phyloP scores from a whole-genome alignment of 768 basidiomycete species.

The Trametes maxima region DNA sequence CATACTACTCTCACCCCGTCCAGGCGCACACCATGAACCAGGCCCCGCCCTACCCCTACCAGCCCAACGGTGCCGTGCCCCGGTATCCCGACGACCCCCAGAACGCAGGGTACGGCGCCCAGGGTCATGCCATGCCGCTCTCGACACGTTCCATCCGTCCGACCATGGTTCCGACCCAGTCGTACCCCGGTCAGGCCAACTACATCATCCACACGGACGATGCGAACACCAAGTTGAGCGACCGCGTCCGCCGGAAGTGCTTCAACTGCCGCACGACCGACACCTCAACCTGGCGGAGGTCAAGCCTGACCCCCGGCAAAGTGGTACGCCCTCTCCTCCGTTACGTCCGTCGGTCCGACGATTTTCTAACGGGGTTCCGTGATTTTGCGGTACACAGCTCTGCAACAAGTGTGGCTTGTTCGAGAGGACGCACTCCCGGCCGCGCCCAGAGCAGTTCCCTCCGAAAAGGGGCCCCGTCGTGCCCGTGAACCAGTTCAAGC shows the following conservation, averaged over 20 bases:
- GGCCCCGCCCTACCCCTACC: constrained; percentile 22
- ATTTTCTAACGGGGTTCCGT: background rate
- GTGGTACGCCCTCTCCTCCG: constrained; percentile 45
- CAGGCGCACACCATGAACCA: constrained; percentile 20
- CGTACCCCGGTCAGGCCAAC: constrained; percentile 42
- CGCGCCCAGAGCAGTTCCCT: constrained; percentile 79
- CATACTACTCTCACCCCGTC: constrained; percentile 25
- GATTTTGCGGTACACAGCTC: constrained; percentile 34
- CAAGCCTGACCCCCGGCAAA: constrained; percentile 79
- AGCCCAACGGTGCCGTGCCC: constrained; percentile 19
- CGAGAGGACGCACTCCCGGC: constrained; percentile 78
- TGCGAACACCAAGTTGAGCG: constrained; percentile 77
- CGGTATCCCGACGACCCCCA: constrained; percentile 18
- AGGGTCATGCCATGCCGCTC: constrained; percentile 30
- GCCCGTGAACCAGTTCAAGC: constrained; percentile 47
- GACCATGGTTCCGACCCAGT: constrained; percentile 33
- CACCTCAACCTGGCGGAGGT: constrained; percentile 79
- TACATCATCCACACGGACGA: constrained; percentile 67
- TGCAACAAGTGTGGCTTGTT: constrained; percentile 76
- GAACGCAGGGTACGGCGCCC: constrained; percentile 26
- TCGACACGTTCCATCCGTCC: constrained; percentile 29
- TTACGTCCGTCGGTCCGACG: background rate
- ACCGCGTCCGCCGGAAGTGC: constrained; percentile 74
- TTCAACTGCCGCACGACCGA: constrained; percentile 88
- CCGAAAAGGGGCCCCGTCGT: constrained; percentile 76